A percentile compares a stretch with the other conserved stretches of the same genome.
These are phyloP conservation scores for Echites panduratus DNA, from an alignment of 257 asterid species.

Conservation along the genomic window DNA sequence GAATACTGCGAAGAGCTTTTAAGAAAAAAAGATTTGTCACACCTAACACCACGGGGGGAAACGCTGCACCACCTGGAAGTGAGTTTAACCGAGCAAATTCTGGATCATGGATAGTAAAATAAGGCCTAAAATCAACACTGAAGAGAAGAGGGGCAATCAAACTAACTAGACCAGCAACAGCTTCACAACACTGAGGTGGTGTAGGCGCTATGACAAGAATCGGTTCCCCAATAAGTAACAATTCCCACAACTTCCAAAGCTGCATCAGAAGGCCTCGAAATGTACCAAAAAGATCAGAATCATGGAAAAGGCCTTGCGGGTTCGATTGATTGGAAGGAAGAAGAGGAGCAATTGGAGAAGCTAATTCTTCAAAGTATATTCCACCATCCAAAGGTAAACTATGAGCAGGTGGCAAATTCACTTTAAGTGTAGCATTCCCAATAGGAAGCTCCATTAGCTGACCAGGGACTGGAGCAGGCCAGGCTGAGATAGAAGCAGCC, in stretches of 20 bases:
- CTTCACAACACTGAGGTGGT: slow-evolving; percentile 93
- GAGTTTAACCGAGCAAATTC: slow-evolving; percentile 73
- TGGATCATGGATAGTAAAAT: slow-evolving; percentile 92
- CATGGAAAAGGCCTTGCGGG: slow-evolving; percentile 95
- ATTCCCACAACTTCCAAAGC: slow-evolving; percentile 97
- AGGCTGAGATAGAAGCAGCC: slow-evolving; percentile 76
- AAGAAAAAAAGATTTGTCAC: slow-evolving; percentile 94
- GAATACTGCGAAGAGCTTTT: slow-evolving; percentile 77
- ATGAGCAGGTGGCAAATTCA: slow-evolving; percentile 88
- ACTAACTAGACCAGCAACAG: slow-evolving; percentile 91
- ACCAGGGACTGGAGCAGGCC: slow-evolving; percentile 91
- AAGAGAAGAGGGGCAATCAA: slow-evolving; percentile 86
- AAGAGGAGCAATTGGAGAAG: slow-evolving; percentile 85
- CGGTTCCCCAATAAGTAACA: slow-evolving; percentile 88
- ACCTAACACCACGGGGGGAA: slow-evolving; percentile 87
- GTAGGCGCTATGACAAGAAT: slow-evolving; percentile 87
- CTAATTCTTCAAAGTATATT: slow-evolving; percentile 68
- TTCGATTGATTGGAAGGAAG: slow-evolving; percentile 80
- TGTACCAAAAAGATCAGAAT: slow-evolving; percentile 88
- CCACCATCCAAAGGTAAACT: slow-evolving; percentile 84
- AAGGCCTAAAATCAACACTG: slow-evolving; percentile 92
- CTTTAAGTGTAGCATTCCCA: slow-evolving; percentile 81
- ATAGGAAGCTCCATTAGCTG: slow-evolving; percentile 83
- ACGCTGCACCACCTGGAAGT: slow-evolving; percentile 57
- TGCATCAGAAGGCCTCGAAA: slow-evolving; percentile 84